Base-by-base conservation (phyloP, 306 rosid genomes). In the Fragaria vesca region DNA sequence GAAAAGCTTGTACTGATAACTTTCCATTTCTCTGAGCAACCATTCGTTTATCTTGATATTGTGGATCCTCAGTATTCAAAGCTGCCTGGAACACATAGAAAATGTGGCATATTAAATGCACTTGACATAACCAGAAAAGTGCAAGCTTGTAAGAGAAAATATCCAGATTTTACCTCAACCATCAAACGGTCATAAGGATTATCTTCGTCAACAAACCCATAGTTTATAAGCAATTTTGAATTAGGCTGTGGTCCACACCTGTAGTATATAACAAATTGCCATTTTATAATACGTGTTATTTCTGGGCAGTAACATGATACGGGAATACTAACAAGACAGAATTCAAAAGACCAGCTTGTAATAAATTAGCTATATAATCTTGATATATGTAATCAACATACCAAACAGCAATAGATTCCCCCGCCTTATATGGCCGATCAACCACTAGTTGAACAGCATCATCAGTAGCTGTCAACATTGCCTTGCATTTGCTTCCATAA, bases 161-260 rank as follows among this genome's bases (percentile, higher is more conserved):
- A 47, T 73, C 76, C 74, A 78, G 48, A 65, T 62, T 65, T 62
- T 84, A 93, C 99, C 97, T 91, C 80, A 76, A 95, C 88, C 50
- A 81, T 81, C 34, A 95, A 83, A 34, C 99, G 97, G 51, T 95
- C 97, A 77, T 89, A 72, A 66, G 86, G 36, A 85, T 91, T 95
- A 76, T 91, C 90, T 77, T 91, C 97, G 71, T 95, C 99, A 61
- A 95, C 93, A 82, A 95, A 93, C 52, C 99, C 99, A 50, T 95
- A 95, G 84, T 95, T 95, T 78, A 91, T 80, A 81, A 93, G 97
- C 79, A 95, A 80, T 84, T 85, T 95, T 48, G 97, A 76, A 84
- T 95, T 95, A 85, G 99, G 97, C 78, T 95, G 99, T 46, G 99
- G 99, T 48, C 99, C 99, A 87, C 99, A 95, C 99, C 99, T 95